Conservation (phyloP, 2,329 filamentous ascomycete genomes). For the Aphanocladium album region DNA sequence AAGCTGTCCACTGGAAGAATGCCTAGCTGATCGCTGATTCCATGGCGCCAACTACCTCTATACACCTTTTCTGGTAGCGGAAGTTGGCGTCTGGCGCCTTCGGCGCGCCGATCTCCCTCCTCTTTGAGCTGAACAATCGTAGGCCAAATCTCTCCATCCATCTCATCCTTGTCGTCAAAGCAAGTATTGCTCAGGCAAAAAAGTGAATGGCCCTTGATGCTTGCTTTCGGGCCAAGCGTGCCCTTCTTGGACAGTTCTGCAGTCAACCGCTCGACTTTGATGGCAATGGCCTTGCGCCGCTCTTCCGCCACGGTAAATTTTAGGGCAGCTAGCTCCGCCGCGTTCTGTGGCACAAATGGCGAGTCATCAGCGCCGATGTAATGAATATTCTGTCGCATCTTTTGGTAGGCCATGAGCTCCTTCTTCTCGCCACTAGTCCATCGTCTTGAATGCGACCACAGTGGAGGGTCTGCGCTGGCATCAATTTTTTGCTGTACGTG, state of each 20-base stretch:
- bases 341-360: constrained; percentile 17
- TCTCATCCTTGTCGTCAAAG: neutral
- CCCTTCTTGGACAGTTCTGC: neutral
- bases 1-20: neutral
- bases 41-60: neutral
- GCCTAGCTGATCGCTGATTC: neutral
- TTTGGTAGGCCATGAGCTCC: constrained; percentile 15
- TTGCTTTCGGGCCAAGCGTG: neutral
- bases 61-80: constrained; percentile 1
- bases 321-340: constrained; percentile 12
- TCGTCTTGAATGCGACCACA: constrained; percentile 13
- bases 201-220: neutral
- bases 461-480: neutral
- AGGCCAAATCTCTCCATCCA: constrained; percentile 1
- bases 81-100: neutral
- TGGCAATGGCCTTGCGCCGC: neutral
- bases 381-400: constrained; percentile 16
- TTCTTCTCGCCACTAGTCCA: constrained; percentile 17
- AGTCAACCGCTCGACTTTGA: constrained; percentile 9
- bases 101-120: constrained; percentile 7
- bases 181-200: neutral
- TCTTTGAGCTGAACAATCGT: constrained; percentile 7
- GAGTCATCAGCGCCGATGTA: constrained; percentile 15
- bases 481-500: neutral
- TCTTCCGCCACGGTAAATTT: constrained; percentile 7